Evolutionary conservation across 805 yeast genomes (phyloP).

Genomic region (Nakazawaea siamensis): DNA sequence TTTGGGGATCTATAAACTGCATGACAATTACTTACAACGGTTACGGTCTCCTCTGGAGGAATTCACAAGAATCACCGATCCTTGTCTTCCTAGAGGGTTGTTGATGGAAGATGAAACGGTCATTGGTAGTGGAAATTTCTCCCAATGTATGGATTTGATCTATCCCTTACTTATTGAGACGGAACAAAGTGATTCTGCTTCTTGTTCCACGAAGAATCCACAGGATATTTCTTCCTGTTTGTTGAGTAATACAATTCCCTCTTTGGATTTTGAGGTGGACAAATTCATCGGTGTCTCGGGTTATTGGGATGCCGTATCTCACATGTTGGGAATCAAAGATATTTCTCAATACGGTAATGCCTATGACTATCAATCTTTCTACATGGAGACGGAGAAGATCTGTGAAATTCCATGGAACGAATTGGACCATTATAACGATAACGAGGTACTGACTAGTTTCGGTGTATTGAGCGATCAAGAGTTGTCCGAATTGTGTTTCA

Average conservation of each 20-base stretch:
- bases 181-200: constrained; percentile 3
- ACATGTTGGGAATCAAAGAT: constrained; percentile 28
- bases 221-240: constrained; percentile 37
- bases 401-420: constrained; percentile 36
- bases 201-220: constrained; percentile 15
- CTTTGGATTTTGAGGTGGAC: constrained; percentile 47
- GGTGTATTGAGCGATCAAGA: constrained; percentile 33
- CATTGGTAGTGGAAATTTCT: constrained; percentile 45
- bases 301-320: constrained; percentile 54
- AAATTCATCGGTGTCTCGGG: constrained; percentile 61
- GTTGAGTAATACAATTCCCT: constrained; percentile 43
- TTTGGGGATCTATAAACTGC: constrained; percentile 53
- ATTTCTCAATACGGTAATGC: constrained; percentile 21
- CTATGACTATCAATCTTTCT: constrained; percentile 38
- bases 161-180: constrained; percentile 32
- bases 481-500: constrained; percentile 49
- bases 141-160: constrained; percentile 36
- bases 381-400: constrained; percentile 33
- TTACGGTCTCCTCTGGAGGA: too few relatives aligned
- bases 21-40: constrained; percentile 31
- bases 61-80: constrained; percentile 27
- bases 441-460: constrained; percentile 13
- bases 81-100: constrained; percentile 48
- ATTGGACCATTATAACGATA: constrained; percentile 26
- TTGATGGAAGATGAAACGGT: constrained; percentile 18